phyloP scores from a whole-genome alignment of 2,329 filamentous ascomycete species.

The Alternaria longipes region DNA sequence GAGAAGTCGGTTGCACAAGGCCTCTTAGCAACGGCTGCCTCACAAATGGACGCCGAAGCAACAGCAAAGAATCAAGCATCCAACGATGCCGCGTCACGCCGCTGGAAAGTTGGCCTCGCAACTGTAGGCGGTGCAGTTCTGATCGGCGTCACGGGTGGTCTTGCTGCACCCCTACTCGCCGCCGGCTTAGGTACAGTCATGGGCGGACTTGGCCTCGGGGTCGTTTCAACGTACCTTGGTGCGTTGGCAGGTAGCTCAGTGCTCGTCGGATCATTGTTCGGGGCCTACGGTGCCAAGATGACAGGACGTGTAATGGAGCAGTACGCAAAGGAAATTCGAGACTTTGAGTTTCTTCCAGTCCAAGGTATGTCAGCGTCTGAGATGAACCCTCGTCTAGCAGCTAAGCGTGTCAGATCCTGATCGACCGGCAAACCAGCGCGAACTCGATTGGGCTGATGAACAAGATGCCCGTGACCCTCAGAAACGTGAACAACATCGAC shows the following conservation, averaged over 20 bases:
- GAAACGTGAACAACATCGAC: constrained; percentile 43
- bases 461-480: constrained; percentile 35
- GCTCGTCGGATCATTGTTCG: constrained; percentile 84
- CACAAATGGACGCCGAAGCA: constrained; percentile 75
- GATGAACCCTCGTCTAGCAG: not conserved
- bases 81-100: constrained; percentile 68
- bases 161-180: constrained; percentile 77
- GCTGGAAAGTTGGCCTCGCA: constrained; percentile 84
- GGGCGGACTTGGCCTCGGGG: constrained; percentile 77
- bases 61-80: constrained; percentile 76
- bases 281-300: constrained; percentile 84
- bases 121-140: constrained; percentile 86
- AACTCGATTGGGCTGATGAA: constrained; percentile 38
- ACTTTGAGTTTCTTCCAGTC: constrained; percentile 87
- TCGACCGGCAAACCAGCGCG: constrained; percentile 29
- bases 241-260: constrained; percentile 80
- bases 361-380: constrained; percentile 49
- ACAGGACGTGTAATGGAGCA: constrained; percentile 84
- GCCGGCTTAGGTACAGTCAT: constrained; percentile 81
- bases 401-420: constrained; percentile 30
- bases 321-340: constrained; percentile 82
- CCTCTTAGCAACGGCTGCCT: constrained; percentile 72
- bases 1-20: constrained; percentile 79
- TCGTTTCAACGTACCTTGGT: constrained; percentile 80
- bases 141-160: constrained; percentile 78